Base-by-base conservation (phyloP, 345 rosid genomes). In the Bretschneidera sinensis region DNA sequence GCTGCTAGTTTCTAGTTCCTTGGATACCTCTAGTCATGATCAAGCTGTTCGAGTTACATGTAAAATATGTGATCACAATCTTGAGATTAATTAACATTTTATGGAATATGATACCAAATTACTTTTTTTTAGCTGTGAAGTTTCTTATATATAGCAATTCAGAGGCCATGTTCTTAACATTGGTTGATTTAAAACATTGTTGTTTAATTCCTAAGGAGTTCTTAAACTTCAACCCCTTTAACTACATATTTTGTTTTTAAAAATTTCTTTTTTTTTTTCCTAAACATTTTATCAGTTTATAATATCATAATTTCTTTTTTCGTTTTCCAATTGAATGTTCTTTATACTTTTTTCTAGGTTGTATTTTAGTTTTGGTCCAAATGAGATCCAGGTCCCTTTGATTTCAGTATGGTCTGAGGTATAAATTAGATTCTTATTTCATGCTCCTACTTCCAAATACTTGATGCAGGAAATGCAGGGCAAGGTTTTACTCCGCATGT, bases 401-500 rank as follows among this genome's bases (percentile, higher is more conserved):
- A 15, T 39, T 64, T 54, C 7, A 19, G 34, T 21, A 2, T 21
- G 22, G 21, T 21, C 43, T 35, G 14, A 24, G 21, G 17, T 34
- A 35, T 56, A 17, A 21, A 2, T 55, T 51, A 17, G 31, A 48
- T 59, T 19, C 62, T 71, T 33, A 57, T 16, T 18, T 9, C 17
- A 24, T 62, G 19, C 33, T 54, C 24, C 43, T 51, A 14, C 57
- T 20, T 28, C 39, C 34, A 19, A 24, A 53, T 76, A 31, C 25
- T 64, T 66, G 62, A 35, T 83, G 70, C 82, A 89, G 96, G 91
- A 61, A 79, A 74, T 62, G 72, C 79, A 1, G 94, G 97, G 62
- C 88, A 83, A 51, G 84, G 88, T 57, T 87, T 92, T 78, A 83
- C 80, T 43, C 89, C 96, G 5, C 87, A 89, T 76, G 75, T 89